phyloP scores from a whole-genome alignment of 2,329 filamentous ascomycete species.

The Diaporthe ilicicola region DNA sequence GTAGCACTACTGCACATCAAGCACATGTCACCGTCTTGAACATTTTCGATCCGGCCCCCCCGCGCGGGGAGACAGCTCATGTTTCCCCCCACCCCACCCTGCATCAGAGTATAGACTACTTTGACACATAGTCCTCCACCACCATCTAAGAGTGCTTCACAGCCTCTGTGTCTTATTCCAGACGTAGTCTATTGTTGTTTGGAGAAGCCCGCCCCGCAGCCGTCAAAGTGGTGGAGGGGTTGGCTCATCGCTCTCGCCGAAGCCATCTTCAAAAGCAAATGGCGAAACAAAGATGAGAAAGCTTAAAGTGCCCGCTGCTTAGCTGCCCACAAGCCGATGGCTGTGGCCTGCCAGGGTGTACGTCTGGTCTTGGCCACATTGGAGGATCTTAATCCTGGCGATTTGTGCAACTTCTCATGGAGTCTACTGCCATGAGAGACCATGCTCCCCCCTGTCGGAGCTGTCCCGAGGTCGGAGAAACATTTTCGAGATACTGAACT shows the following conservation, averaged over 20 bases:
- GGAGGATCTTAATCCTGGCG: background rate
- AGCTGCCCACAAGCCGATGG: background rate
- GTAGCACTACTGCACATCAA: background rate
- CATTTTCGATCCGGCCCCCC: background rate
- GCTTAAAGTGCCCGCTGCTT: conserved; percentile 3
- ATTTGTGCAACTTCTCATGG: background rate
- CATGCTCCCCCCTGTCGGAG: background rate
- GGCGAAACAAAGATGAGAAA: conserved; percentile 17
- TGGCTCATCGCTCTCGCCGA: conserved; percentile 7
- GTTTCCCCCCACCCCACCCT: too few species aligned
- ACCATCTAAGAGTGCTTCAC: background rate
- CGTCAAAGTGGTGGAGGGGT: background rate
- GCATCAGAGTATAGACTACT: background rate
- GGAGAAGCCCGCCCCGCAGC: background rate
- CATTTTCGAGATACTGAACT: background rate
- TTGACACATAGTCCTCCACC: background rate
- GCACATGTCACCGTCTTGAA: background rate
- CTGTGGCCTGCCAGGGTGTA: background rate
- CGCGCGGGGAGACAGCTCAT: background rate
- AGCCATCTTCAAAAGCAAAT: background rate
- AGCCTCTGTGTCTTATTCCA: background rate
- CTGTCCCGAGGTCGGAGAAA: too few species aligned
- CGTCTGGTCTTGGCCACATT: background rate
- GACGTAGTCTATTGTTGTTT: background rate
- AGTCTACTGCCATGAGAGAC: background rate